Evolutionary conservation across 768 basidiomycete genomes (phyloP).

Genomic region (Terana coerulea): DNA sequence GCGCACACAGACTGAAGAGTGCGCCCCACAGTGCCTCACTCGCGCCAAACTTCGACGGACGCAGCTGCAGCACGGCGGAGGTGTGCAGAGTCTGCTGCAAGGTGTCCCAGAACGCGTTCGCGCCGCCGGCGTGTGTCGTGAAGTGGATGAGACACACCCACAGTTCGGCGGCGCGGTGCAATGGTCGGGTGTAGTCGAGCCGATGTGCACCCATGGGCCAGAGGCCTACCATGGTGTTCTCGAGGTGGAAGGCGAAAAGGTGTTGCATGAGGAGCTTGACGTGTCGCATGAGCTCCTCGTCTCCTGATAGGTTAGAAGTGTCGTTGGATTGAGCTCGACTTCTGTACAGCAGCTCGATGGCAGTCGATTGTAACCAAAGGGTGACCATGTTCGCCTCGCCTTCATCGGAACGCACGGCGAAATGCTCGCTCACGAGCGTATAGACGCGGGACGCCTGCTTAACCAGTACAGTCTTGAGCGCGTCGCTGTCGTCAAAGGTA

Average conservation of each 20-base stretch:
- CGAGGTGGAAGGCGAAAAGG: constrained; percentile 53
- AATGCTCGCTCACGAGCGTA: constrained; percentile 34
- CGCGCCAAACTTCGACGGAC: constrained; percentile 21
- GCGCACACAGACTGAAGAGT: constrained; percentile 62
- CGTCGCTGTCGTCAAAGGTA: constrained; percentile 28
- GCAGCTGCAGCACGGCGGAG: background rate
- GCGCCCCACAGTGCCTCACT: constrained; percentile 74
- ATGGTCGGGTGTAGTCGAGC: constrained; percentile 32
- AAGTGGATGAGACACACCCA: constrained; percentile 77
- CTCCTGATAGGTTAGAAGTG: background rate
- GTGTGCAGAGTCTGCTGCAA: background rate
- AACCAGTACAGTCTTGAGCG: constrained; percentile 32
- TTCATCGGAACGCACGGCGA: constrained; percentile 23
- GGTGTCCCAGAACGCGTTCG: constrained; percentile 4
- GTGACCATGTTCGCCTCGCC: constrained; percentile 35
- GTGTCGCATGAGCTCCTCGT: constrained; percentile 13
- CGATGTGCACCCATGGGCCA: constrained; percentile 19
- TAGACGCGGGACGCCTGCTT: constrained; percentile 37
- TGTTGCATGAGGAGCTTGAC: constrained; percentile 39
- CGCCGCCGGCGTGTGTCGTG: background rate
- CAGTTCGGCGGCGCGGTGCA: constrained; percentile 47
- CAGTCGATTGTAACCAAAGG: constrained; percentile 57
- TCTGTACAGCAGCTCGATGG: constrained; percentile 52
- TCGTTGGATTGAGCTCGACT: constrained; percentile 19
- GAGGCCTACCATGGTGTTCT: constrained; percentile 39